These are phyloP conservation scores for Chaetoscypha palmicola DNA, from an alignment of 2,329 filamentous ascomycete species.

Conservation along the genomic window DNA sequence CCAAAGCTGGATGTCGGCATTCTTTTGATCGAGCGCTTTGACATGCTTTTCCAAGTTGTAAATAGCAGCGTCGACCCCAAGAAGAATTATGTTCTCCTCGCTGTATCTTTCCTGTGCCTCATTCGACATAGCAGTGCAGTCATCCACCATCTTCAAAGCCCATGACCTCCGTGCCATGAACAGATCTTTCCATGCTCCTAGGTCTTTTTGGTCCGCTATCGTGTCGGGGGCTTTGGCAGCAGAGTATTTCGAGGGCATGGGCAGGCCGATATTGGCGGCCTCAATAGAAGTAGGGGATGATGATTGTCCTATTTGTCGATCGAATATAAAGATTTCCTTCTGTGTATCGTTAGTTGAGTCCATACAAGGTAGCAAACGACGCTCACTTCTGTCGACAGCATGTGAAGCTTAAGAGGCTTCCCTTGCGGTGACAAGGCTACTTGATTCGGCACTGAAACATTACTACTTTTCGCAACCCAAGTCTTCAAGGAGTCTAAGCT, in stretches of 20 bases:
- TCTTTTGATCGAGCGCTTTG: conserved; percentile 63
- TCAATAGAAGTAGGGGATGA: conserved; percentile 40
- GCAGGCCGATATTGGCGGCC: conserved; percentile 41
- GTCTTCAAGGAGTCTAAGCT: conserved; percentile 79
- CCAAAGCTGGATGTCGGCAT: conserved; percentile 65
- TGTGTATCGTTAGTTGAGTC: conserved; percentile 33
- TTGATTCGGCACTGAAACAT: conserved; percentile 70
- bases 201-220: conserved; percentile 69
- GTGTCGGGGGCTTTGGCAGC: conserved; percentile 70
- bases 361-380: conserved; percentile 8
- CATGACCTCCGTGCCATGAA: conserved; percentile 76
- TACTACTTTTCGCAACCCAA: conserved; percentile 70
- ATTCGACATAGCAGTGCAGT: conserved; percentile 59
- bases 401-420: conserved; percentile 44
- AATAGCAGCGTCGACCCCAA: conserved; percentile 76
- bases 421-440: conserved; percentile 82
- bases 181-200: conserved; percentile 81
- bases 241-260: conserved; percentile 47
- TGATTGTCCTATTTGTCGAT: conserved; percentile 65
- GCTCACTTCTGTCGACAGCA: conserved; percentile 69
- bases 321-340: conserved; percentile 89
- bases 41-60: conserved; percentile 76
- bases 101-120: conserved; percentile 58
- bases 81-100: conserved; percentile 70
- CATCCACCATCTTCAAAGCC: conserved; percentile 64